phyloP scores from a whole-genome alignment of 441 rosid species.

The Breynia disticha region DNA sequence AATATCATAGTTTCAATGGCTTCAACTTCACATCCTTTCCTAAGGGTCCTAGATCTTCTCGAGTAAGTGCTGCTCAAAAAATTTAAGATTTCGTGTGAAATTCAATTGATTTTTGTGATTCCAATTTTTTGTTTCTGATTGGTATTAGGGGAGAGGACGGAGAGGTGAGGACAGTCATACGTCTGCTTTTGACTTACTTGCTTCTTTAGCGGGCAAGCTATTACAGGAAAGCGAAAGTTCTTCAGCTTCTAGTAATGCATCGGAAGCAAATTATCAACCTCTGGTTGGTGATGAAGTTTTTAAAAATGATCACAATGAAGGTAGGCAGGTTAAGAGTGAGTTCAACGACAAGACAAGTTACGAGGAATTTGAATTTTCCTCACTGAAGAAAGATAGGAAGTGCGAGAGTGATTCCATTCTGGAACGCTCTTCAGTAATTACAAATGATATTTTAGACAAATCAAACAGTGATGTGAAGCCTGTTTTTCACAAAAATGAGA shows the following conservation, averaged over 20 bases:
- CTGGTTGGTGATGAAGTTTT: constrained; percentile 25
- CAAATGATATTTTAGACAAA: constrained; percentile 25
- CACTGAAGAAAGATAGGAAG: constrained; percentile 32
- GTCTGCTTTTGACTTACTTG: constrained; percentile 61
- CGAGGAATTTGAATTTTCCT: constrained; percentile 26
- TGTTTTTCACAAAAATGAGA: constrained; percentile 21
- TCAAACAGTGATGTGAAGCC: constrained; percentile 28
- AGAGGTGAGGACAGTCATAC: constrained; percentile 28
- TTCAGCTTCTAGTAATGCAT: constrained; percentile 25
- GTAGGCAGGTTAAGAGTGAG: constrained; percentile 14
- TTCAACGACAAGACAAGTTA: constrained; percentile 43
- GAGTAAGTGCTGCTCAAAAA: constrained; percentile 29
- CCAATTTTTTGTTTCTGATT: constrained; percentile 7
- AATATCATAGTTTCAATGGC: constrained; percentile 59
- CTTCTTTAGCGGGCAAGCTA: constrained; percentile 59
- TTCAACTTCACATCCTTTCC: constrained; percentile 64
- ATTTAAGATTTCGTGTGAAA: constrained; percentile 1
- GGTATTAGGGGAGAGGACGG: constrained; percentile 47
- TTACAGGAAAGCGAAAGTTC: constrained; percentile 41
- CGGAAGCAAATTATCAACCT: constrained; percentile 39
- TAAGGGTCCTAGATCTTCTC: constrained; percentile 69
- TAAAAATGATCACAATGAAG: constrained; percentile 18
- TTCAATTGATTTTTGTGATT: constrained; percentile 8
- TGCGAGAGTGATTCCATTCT: constrained; percentile 33
- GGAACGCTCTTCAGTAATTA: constrained; percentile 31